Evolutionary conservation across 2,329 filamentous ascomycete genomes (phyloP), one percentile per base, ranked within the genome.

Genomic region (Escovopsis weberi): DNA sequence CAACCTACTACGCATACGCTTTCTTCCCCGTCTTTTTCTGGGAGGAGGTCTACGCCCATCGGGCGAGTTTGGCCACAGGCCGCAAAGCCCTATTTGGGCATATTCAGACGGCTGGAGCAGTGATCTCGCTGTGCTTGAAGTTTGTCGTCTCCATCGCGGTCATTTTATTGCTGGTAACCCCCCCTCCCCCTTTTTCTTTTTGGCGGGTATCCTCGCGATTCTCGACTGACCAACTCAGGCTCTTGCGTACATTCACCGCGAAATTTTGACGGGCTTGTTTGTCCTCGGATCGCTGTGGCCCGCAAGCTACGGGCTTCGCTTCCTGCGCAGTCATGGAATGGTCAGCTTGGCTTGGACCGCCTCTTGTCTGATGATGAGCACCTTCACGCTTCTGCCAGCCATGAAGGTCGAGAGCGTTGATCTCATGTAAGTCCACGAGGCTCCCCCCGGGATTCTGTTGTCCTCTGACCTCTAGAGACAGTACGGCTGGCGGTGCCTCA

Each of bases 21-120:
- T 75, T 93, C 52, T 98, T 98, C 60, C 91, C 91, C 0, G 79
- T 94, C 2, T 74, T 85, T 44, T 96, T 98, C 65, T 98, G 91
- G 91, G 89, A 95, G 60, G 88, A 95, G 55, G 85, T 95, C 0
- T 89, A 82, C 60, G 84, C 85, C 3, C 77, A 83, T 26, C 74
- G 87, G 43, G 69, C 72, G 38, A 84, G 84, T 36, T 60, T 95
- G 11, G 55, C 64, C 6, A 72, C 78, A 47, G 88, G 87, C 3
- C 69, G 73, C 41, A 72, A 70, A 48, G 69, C 75, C 40, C 65
- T 96, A 8, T 79, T 94, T 50, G 71, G 75, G 1, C 73, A 88
- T 50, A 64, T 88, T 36, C 68, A 72, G 43, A 78, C 80, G 0
- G 63, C 72, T 26, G 65, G 70, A 19, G 75, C 74, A 26, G 62